phyloP scores from a whole-genome alignment of 345 rosid genomes.

The Melaleuca alternifolia region DNA sequence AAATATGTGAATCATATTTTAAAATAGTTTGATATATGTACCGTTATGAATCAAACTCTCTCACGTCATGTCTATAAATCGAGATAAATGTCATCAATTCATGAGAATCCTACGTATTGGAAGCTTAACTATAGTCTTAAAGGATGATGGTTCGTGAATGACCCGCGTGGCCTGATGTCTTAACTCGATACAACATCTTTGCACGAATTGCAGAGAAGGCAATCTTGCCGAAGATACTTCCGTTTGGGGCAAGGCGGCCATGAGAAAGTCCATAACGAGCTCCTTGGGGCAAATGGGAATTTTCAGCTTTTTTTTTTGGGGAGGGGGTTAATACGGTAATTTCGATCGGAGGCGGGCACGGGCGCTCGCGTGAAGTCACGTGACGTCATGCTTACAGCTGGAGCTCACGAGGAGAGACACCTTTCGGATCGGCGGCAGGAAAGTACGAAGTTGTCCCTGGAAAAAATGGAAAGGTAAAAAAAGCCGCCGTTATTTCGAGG shows the following conservation, averaged over 20 bases:
- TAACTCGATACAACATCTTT: neutral
- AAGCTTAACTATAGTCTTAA: neutral
- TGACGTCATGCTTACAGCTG: conserved; percentile 34
- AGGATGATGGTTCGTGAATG: neutral
- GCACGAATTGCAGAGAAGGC: neutral
- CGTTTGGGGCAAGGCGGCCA: neutral
- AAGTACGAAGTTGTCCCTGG: conserved; percentile 9
- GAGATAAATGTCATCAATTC: rapidly evolving
- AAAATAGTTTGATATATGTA: no score
- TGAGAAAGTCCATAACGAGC: neutral
- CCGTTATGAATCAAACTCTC: no score
- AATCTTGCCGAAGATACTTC: neutral
- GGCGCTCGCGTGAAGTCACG: conserved; percentile 31
- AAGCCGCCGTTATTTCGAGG: neutral
- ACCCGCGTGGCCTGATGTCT: no score
- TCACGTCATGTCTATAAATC: neutral
- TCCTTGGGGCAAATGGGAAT: neutral
- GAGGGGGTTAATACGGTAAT: neutral
- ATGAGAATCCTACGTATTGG: rapidly evolving
- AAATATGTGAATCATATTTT: no score
- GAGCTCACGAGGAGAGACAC: conserved; percentile 4
- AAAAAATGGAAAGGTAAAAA: neutral
- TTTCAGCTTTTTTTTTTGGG: neutral
- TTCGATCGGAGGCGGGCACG: neutral
- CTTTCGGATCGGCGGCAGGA: neutral